These are phyloP conservation scores for Rhizoclosmatium globosum DNA, from an alignment of 192 early-diverging fungal genomes.

Conservation along the genomic window DNA sequence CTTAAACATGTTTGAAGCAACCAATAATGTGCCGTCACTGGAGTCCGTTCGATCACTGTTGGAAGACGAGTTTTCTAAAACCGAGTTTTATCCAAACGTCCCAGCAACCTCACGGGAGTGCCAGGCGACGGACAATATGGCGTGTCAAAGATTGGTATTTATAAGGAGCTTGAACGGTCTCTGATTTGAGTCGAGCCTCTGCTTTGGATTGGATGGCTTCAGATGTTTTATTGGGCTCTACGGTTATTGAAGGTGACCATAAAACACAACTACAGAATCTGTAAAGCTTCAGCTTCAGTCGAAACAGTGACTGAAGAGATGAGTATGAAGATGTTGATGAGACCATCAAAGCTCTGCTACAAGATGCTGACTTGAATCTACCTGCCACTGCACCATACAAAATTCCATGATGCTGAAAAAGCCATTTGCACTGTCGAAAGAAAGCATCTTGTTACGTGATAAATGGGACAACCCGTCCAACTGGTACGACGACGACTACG, in stretches of 20 bases:
- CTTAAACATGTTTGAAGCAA: neutral
- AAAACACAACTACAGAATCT: neutral
- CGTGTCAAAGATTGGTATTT: neutral
- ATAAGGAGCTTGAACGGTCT: neutral
- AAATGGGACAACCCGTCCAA: conserved; percentile 21
- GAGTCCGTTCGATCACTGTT: neutral
- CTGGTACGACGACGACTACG: conserved; percentile 16
- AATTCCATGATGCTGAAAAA: conserved; percentile 7
- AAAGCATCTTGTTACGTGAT: conserved; percentile 19
- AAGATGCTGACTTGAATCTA: conserved; percentile 19
- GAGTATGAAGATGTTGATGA: neutral
- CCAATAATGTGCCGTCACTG: neutral
- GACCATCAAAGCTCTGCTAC: conserved; percentile 12
- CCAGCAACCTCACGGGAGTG: neutral
- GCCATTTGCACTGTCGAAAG: conserved; percentile 7
- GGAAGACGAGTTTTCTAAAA: neutral
- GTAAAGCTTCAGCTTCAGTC: neutral
- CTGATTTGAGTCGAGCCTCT: neutral
- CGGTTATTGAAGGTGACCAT: neutral
- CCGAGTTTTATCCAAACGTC: neutral
- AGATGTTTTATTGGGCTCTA: conserved; percentile 1
- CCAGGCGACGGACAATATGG: neutral
- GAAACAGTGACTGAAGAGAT: neutral
- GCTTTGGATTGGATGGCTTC: conserved; percentile 21
- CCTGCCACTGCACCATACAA: conserved; percentile 4